Conservation (phyloP, 768 basidiomycete species). For the Boletales sp. region DNA sequence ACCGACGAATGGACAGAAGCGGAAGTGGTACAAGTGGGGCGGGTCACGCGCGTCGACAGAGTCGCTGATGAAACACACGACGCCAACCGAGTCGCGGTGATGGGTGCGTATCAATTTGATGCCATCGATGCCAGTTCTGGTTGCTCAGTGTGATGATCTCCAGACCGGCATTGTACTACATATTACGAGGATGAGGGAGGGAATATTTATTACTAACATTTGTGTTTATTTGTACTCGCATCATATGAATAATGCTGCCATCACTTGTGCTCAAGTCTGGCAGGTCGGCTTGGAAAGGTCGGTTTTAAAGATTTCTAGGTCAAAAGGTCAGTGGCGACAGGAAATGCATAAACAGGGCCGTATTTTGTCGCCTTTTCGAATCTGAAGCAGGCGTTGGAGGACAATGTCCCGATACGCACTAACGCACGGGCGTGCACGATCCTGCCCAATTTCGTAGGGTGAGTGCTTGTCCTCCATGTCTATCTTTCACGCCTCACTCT, state of each 20-base stretch:
- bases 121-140: too few species aligned
- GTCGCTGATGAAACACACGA: slow-evolving; percentile 7
- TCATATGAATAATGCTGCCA: slow-evolving; percentile 48
- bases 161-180: too few species aligned
- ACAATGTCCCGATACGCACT: slow-evolving; percentile 85
- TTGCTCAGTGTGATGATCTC: too few species aligned
- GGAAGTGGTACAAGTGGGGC: slow-evolving; percentile 20
- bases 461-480: slow-evolving; percentile 23
- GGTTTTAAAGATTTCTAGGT: slow-evolving; percentile 3
- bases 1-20: not conserved
- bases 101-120: too few species aligned
- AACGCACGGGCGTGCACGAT: slow-evolving; percentile 88
- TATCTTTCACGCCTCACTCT: not conserved
- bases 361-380: slow-evolving; percentile 94
- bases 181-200: too few species aligned
- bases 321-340: not conserved
- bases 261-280: slow-evolving; percentile 58
- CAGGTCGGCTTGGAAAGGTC: slow-evolving; percentile 86
- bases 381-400: slow-evolving; percentile 72
- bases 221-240: slow-evolving; percentile 1
- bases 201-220: not conserved
- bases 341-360: slow-evolving; percentile 55
- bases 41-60: slow-evolving; percentile 12
- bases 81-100: too few species aligned
- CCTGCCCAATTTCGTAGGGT: slow-evolving; percentile 96